A percentile compares a stretch with the other conserved stretches of the same genome.
Evolutionary conservation across 257 asterid genomes (phyloP).

Genomic region (Fraxinus pennsylvanica): DNA sequence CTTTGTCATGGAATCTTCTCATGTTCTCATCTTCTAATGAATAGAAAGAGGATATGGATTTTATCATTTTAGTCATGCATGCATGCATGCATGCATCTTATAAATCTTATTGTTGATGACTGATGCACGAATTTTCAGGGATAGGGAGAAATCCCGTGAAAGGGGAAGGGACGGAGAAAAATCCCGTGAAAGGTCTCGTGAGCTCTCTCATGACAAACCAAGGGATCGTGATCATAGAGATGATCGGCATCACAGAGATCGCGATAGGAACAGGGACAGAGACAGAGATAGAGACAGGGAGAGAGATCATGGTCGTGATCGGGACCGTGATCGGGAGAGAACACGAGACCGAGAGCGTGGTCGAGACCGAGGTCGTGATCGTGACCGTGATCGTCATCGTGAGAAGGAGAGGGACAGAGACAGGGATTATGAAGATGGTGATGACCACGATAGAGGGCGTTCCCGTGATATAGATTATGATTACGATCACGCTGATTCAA

Average conservation of each 20-base stretch:
- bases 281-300: slow-evolving; percentile 71
- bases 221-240: slow-evolving; percentile 55
- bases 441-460: slow-evolving; percentile 36
- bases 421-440: slow-evolving; percentile 32
- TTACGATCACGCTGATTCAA: slow-evolving; percentile 30
- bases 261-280: slow-evolving; percentile 68
- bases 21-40: background rate
- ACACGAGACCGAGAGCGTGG: slow-evolving; percentile 48
- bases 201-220: slow-evolving; percentile 49
- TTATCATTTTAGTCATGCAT: background rate
- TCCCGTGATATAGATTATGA: slow-evolving; percentile 41
- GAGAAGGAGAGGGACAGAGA: slow-evolving; percentile 38
- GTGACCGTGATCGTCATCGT: slow-evolving; percentile 22
- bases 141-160: slow-evolving; percentile 57
- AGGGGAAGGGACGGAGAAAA: slow-evolving; percentile 45
- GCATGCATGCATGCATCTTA: background rate
- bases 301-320: slow-evolving; percentile 34
- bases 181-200: slow-evolving; percentile 43
- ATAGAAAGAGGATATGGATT: slow-evolving; percentile 7
- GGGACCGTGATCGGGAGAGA: slow-evolving; percentile 51
- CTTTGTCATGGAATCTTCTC: background rate
- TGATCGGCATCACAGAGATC: slow-evolving; percentile 68
- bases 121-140: slow-evolving; percentile 34
- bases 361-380: slow-evolving; percentile 45
- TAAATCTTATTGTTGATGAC: background rate